Percentiles rank a stretch among this genome's conserved stretches.
Evolutionary conservation across 768 basidiomycete species (phyloP).

Genomic region (Galerina sulciceps): DNA sequence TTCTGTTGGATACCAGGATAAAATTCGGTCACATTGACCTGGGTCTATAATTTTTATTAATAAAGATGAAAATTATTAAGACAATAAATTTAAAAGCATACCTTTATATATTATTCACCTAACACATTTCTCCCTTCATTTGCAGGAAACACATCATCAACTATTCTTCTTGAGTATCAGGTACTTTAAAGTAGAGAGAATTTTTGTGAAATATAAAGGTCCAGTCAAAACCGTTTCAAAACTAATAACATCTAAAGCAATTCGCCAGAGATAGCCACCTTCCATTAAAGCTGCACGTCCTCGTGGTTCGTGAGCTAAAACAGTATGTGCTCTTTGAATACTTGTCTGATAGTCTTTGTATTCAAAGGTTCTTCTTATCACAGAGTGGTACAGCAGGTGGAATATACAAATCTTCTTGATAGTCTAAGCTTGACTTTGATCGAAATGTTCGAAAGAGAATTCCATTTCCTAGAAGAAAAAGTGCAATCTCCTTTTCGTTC

Average conservation of each 20-base stretch:
- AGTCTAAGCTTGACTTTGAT: not conserved
- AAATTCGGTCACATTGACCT: too few species aligned
- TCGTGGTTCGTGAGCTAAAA: not conserved
- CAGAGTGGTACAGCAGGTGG: not conserved
- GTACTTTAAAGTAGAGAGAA: too few species aligned
- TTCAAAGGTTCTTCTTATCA: not conserved
- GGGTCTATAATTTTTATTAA: too few species aligned
- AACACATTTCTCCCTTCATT: too few species aligned
- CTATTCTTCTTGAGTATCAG: too few species aligned
- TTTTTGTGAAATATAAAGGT: not conserved
- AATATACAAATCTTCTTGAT: not conserved
- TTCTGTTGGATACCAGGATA: too few species aligned
- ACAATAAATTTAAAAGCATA: too few species aligned
- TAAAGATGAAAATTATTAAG: too few species aligned
- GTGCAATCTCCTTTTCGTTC: not conserved
- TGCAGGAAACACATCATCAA: too few species aligned
- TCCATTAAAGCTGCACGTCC: slow-evolving; percentile 6
- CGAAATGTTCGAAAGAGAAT: slow-evolving; percentile 2
- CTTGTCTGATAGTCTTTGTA: not conserved
- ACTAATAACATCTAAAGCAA: not conserved
- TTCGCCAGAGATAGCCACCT: slow-evolving; percentile 12
- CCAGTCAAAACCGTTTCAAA: not conserved
- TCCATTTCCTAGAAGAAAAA: not conserved
- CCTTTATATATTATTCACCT: too few species aligned
- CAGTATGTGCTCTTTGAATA: not conserved